phyloP scores from a whole-genome alignment of 495 filamentous ascomycete genomes.

The Cudoniella acicularis region DNA sequence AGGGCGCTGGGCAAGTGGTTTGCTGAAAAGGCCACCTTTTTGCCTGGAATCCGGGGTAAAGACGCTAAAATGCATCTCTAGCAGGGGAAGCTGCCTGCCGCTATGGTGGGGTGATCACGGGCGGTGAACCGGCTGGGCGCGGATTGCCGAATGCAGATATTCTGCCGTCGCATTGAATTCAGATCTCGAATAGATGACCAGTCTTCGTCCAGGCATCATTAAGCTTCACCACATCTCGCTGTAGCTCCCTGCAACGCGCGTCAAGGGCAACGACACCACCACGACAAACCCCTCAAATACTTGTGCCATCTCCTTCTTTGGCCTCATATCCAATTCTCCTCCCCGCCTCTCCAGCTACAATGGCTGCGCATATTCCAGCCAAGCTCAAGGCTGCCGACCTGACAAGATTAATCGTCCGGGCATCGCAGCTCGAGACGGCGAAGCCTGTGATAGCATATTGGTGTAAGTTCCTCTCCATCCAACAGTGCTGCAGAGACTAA shows the following conservation, averaged over 20 bases:
- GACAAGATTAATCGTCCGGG: conserved; percentile 73
- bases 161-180: not conserved
- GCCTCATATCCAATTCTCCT: too few species aligned
- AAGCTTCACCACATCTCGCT: not conserved
- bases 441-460: conserved; percentile 91
- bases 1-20: not conserved
- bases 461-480: conserved; percentile 56
- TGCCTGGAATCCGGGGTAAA: conserved; percentile 24
- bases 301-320: not conserved
- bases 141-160: not conserved
- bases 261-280: conserved; percentile 9
- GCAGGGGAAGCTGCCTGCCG: not conserved
- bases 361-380: conserved; percentile 71
- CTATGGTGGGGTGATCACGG: not conserved
- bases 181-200: not conserved
- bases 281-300: not conserved
- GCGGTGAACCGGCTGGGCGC: not conserved
- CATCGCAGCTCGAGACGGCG: conserved; percentile 74
- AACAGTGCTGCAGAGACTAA: conserved; percentile 11
- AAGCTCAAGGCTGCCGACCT: conserved; percentile 75
- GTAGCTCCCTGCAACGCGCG: conserved; percentile 2
- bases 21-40: conserved; percentile 17
- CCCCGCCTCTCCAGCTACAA: conserved; percentile 29
- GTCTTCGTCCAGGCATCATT: not conserved
- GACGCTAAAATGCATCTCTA: not conserved